phyloP scores from a whole-genome alignment of 495 filamentous ascomycete species.

The Neurospora sp. region DNA sequence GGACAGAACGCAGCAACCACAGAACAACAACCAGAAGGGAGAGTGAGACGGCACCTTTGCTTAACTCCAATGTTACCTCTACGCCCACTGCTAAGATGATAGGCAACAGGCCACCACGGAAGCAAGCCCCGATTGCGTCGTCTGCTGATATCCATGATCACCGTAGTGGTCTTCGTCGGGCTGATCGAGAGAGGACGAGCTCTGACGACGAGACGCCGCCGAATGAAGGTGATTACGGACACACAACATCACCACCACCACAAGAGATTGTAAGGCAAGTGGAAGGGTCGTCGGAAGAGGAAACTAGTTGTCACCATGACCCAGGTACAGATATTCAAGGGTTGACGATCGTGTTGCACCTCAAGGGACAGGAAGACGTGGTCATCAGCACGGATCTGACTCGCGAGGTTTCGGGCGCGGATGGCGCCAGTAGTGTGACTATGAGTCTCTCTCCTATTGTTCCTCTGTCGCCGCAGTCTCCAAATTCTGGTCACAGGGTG shows the following conservation, averaged over 20 bases:
- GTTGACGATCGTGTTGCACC: constrained; percentile 35
- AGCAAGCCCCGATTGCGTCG: not conserved
- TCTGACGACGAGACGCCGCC: not conserved
- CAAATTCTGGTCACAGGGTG: not conserved
- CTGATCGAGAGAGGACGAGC: not conserved
- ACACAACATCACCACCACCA: not conserved
- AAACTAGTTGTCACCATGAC: not conserved
- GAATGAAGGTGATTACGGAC: not conserved
- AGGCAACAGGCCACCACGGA: not conserved
- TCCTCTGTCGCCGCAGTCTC: not conserved
- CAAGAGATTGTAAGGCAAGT: not conserved
- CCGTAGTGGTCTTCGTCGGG: not conserved
- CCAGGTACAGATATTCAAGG: constrained; percentile 24
- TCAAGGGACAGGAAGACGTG: constrained; percentile 34
- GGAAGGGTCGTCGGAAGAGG: not conserved
- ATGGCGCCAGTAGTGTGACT: not conserved
- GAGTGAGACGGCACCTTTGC: not conserved
- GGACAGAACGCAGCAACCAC: not conserved
- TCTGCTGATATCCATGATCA: not conserved
- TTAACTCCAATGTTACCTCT: not conserved
- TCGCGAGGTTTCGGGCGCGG: constrained; percentile 1
- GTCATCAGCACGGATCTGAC: constrained; percentile 34
- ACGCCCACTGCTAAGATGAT: not conserved
- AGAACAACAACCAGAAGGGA: not conserved
- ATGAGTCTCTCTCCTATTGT: not conserved